A percentile compares a stretch with the other conserved stretches of the same genome.
These are phyloP conservation scores for Borealophlyctis nickersoniae DNA, from an alignment of 192 early-diverging fungal species.

Conservation along the genomic window DNA sequence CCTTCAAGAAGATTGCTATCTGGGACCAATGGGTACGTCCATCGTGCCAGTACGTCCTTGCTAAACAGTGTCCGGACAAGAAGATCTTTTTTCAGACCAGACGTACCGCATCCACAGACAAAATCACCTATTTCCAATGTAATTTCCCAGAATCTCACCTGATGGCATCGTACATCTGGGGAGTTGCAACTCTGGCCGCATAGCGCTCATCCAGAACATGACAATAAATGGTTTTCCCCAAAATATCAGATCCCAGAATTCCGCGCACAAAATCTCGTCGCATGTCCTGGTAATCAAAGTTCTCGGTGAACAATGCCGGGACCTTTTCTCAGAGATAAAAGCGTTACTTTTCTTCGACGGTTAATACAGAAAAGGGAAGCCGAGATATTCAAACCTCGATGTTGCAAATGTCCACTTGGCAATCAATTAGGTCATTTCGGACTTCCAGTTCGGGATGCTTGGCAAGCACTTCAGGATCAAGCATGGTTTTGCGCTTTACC, in stretches of 20 bases:
- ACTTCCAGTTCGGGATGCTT: conserved; percentile 65
- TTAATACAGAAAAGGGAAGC: conserved; percentile 10
- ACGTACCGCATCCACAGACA: background rate
- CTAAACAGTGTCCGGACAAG: conserved; percentile 29
- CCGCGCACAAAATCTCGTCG: conserved; percentile 87
- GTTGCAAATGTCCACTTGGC: conserved; percentile 89
- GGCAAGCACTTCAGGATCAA: conserved; percentile 55
- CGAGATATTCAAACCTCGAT: conserved; percentile 58
- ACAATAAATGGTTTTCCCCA: conserved; percentile 82
- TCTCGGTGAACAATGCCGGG: conserved; percentile 88
- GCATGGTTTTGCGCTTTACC: conserved; percentile 47
- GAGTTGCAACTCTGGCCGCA: conserved; percentile 62
- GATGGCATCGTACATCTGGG: conserved; percentile 72
- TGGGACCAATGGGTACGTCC: conserved; percentile 92
- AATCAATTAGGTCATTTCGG: conserved; percentile 91
- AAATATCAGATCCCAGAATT: conserved; percentile 82
- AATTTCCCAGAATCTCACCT: conserved; percentile 40
- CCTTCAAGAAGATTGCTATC: conserved; percentile 77
- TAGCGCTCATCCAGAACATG: conserved; percentile 70
- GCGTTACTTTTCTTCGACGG: conserved; percentile 6
- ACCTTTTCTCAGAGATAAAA: conserved; percentile 42
- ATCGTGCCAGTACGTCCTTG: conserved; percentile 83
- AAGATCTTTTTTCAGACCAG: background rate
- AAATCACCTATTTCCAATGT: too few relatives aligned
- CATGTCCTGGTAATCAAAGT: conserved; percentile 95